Base-by-base conservation (phyloP, 805 yeast species). In the Suhomyces tanzawaensis region DNA sequence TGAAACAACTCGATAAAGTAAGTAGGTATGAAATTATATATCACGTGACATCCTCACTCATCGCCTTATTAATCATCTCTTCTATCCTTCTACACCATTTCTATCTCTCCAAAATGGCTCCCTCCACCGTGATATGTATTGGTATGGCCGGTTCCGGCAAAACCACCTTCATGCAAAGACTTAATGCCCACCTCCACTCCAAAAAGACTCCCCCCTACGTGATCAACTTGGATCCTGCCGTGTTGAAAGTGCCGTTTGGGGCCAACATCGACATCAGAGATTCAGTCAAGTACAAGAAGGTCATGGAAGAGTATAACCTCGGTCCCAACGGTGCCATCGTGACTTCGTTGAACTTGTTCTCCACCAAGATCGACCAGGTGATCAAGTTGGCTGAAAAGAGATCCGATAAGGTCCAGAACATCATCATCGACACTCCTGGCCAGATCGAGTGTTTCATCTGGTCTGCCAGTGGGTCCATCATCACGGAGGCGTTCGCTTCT, bases 281-380 rank as follows among this genome's bases (percentile, higher is more conserved):
- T 62, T 86, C 97, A 0, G 87, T 93, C 43, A 91, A 93, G 58
- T 93, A 93, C 62, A 86, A 85, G 47, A 89, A 93, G 55, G 98
- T 93, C 30, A 93, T 91, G 98, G 93, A 89, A 51, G 90, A 90
- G 57, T 87, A 91, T 58, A 84, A 86, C 41, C 63, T 93, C 41
- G 99, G 99, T 0, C 99, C 99, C 11, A 93, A 93, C 57, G 99
- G 99, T 40, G 98, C 98, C 2, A 93, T 93, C 57, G 96, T 95
- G 47, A 93, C 99, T 0, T 87, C 96, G 15, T 71, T 93, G 44
- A 93, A 93, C 57, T 68, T 93, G 36, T 93, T 93, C 57, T 72
- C 96, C 34, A 93, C 99, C 11, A 93, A 93, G 63, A 88, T 93
- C 41, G 99, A 93, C 60, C 99, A 93, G 65, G 97, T 93, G 4